Percentiles rank a stretch among this genome's conserved stretches.
phyloP scores from a whole-genome alignment of 1,139 yeast genomes.

The Diutina mesorugosa region DNA sequence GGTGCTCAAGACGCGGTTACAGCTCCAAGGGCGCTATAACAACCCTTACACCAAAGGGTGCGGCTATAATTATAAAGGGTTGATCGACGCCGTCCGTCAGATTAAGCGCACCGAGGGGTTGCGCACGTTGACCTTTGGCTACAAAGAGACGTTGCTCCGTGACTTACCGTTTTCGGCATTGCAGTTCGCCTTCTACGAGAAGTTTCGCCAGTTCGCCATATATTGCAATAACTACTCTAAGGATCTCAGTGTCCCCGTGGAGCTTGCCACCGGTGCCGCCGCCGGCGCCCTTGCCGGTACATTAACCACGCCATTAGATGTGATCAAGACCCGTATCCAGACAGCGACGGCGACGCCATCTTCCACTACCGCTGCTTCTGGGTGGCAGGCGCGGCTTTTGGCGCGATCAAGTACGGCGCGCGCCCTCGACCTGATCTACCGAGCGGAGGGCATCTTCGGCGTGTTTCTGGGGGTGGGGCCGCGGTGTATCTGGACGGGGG shows the following conservation, averaged over 20 bases:
- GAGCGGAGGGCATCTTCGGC: slow-evolving; percentile 65
- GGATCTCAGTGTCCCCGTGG: slow-evolving; percentile 46
- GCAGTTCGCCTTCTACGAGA: slow-evolving; percentile 91
- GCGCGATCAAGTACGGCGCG: slow-evolving; percentile 41
- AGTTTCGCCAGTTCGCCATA: slow-evolving; percentile 57
- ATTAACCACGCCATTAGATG: slow-evolving; percentile 75
- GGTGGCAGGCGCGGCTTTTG: slow-evolving; percentile 8
- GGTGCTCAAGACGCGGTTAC: slow-evolving; percentile 86
- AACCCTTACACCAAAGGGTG: slow-evolving; percentile 61
- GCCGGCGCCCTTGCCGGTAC: slow-evolving; percentile 96
- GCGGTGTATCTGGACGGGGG: slow-evolving; percentile 89
- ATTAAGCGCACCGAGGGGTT: slow-evolving; percentile 61
- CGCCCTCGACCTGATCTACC: slow-evolving; percentile 58
- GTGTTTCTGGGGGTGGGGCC: slow-evolving; percentile 94
- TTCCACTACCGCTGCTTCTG: background rate
- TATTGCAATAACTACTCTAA: slow-evolving; percentile 18
- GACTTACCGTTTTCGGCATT: slow-evolving; percentile 93
- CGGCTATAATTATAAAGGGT: slow-evolving; percentile 76
- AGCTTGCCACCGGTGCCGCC: slow-evolving; percentile 78
- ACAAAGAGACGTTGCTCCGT: slow-evolving; percentile 82
- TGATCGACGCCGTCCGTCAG: slow-evolving; percentile 53
- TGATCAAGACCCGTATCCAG: slow-evolving; percentile 85
- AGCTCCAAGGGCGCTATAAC: slow-evolving; percentile 78
- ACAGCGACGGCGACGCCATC: slow-evolving; percentile 27
- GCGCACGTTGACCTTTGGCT: slow-evolving; percentile 72